phyloP scores from a whole-genome alignment of 208 protist species.

The Vickermania spadyakhi region DNA sequence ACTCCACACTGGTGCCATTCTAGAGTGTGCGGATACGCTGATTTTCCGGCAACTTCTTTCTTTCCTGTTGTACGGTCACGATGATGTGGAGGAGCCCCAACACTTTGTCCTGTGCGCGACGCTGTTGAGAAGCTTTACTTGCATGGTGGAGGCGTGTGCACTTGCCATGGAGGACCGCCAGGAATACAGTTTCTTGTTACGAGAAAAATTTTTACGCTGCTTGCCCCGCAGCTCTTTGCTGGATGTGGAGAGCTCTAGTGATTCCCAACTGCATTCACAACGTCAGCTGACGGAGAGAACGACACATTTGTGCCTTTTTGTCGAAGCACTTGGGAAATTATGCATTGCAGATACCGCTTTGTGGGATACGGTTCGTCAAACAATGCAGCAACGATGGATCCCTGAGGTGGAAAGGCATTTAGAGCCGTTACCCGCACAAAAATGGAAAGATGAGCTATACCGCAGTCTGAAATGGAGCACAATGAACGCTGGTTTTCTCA shows the following conservation, averaged over 20 bases:
- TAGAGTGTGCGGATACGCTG: conserved; percentile 48
- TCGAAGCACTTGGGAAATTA: conserved; percentile 23
- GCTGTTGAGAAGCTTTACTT: conserved; percentile 25
- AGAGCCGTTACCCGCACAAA: too few species aligned
- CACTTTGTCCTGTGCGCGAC: conserved; percentile 1
- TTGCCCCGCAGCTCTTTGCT: conserved; percentile 2
- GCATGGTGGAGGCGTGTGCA: conserved; percentile 30
- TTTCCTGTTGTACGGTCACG: conserved; percentile 26
- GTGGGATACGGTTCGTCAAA: conserved; percentile 8
- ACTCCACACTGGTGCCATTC: conserved; percentile 30
- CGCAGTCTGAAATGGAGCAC: too few species aligned
- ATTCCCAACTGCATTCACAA: conserved; percentile 1
- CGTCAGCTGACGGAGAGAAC: not conserved
- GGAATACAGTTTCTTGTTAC: conserved; percentile 12
- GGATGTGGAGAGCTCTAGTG: conserved; percentile 4
- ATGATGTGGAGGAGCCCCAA: not conserved
- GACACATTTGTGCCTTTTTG: conserved; percentile 16
- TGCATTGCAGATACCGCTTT: conserved; percentile 24
- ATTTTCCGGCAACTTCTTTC: conserved; percentile 50
- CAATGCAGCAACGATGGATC: not conserved
- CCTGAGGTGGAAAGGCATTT: not conserved
- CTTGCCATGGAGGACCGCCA: conserved; percentile 12
- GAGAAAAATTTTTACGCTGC: conserved; percentile 9
- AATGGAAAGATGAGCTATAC: too few species aligned
- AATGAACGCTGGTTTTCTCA: too few species aligned